These are phyloP conservation scores for Pythium diclinum DNA, from an alignment of 352 stramenopile species.

Conservation along the genomic window DNA sequence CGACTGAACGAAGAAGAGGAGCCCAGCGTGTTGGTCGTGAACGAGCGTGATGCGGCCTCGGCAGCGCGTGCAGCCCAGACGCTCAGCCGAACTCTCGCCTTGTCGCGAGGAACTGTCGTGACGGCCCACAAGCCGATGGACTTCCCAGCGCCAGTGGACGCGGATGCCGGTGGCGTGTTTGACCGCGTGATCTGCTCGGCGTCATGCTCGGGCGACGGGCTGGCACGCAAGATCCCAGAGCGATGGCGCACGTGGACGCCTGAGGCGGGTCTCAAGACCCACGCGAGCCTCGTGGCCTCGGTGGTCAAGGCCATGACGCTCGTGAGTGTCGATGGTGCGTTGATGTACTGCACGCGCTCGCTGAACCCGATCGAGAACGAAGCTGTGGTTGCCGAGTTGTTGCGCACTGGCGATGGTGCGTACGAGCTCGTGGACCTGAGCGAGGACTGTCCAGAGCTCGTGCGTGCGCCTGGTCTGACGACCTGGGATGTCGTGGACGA, in stretches of 20 bases:
- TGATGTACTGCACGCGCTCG: conserved; percentile 79
- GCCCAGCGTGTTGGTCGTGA: conserved; percentile 55
- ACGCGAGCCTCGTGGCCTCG: conserved; percentile 81
- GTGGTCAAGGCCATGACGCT: conserved; percentile 55
- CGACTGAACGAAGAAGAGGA: conserved; percentile 8
- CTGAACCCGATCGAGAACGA: conserved; percentile 85
- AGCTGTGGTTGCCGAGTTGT: conserved; percentile 73
- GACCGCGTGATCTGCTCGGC: conserved; percentile 75
- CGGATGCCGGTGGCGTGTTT: conserved; percentile 33
- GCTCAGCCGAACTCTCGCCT: conserved; percentile 51
- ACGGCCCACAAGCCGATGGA: conserved; percentile 72
- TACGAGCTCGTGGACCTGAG: conserved; percentile 64
- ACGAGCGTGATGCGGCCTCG: conserved; percentile 60
- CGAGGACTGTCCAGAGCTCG: conserved; percentile 32
- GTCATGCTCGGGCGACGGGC: conserved; percentile 76
- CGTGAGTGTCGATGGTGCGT: conserved; percentile 40
- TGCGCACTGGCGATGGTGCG: conserved; percentile 47
- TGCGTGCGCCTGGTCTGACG: conserved; percentile 37
- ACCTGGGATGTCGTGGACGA: conserved; percentile 64
- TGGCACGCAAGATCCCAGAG: conserved; percentile 76
- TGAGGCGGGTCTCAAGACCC: conserved; percentile 39
- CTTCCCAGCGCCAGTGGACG: conserved; percentile 42
- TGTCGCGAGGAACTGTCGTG: conserved; percentile 50
- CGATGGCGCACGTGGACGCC: conserved; percentile 78
- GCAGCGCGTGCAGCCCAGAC: conserved; percentile 46